Evolutionary conservation across 306 rosid genomes (phyloP).

Genomic region (Casuarina glauca): DNA sequence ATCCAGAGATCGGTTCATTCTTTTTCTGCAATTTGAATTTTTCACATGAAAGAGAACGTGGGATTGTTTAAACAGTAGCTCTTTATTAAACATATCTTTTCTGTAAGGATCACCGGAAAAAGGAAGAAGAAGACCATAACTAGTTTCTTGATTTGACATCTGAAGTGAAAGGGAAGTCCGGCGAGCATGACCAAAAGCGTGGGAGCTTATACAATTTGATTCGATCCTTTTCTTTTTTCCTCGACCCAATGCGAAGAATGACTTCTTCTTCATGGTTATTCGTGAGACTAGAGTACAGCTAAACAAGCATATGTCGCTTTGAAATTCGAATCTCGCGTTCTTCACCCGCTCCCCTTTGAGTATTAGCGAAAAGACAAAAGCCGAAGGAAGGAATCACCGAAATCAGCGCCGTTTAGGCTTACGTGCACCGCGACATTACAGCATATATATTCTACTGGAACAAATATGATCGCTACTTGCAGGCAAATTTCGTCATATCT

Average conservation of each 20-base stretch:
- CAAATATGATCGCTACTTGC: background rate
- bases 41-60: background rate
- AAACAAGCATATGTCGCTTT: conserved; percentile 77
- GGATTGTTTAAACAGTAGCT: background rate
- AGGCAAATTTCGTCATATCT: background rate
- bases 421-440: conserved; percentile 69
- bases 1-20: background rate
- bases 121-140: background rate
- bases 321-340: conserved; percentile 55
- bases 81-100: background rate
- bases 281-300: conserved; percentile 63
- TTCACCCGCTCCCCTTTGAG: conserved; percentile 56
- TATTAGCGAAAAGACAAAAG: conserved; percentile 78
- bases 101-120: background rate
- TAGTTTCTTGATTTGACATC: background rate
- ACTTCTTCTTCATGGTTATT: conserved; percentile 49
- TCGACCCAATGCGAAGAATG: conserved; percentile 50
- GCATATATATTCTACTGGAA: conserved; percentile 6
- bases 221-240: conserved; percentile 22
- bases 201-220: background rate
- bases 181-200: too few relatives aligned
- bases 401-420: conserved; percentile 96
- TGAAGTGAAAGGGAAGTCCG: background rate
- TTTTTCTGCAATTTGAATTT: background rate
- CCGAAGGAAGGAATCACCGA: conserved; percentile 87